These are phyloP conservation scores for Gelatoporia subvermispora DNA, from an alignment of 768 basidiomycete genomes.

Conservation along the genomic window DNA sequence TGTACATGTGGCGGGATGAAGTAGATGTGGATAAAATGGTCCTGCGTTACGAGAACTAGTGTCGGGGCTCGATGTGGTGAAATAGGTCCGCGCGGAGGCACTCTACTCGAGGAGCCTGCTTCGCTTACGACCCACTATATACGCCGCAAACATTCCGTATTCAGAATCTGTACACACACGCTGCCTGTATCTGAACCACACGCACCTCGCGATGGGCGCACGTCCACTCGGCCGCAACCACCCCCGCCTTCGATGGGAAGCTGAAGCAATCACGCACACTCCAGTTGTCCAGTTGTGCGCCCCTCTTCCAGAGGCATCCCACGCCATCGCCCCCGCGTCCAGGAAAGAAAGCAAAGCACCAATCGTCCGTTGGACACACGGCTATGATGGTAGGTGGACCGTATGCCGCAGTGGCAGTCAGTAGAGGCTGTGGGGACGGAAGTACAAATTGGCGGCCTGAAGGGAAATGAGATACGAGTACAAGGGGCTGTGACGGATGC, in stretches of 20 bases:
- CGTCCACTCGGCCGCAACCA: constrained; percentile 62
- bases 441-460: constrained; percentile 63
- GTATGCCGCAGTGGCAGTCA: constrained; percentile 43
- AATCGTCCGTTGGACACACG: constrained; percentile 51
- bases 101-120: constrained; percentile 44
- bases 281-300: constrained; percentile 59
- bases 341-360: constrained; percentile 76
- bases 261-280: constrained; percentile 51
- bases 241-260: constrained; percentile 46
- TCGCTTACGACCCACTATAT: constrained; percentile 49
- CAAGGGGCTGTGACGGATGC: constrained; percentile 54
- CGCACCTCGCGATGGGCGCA: constrained; percentile 55
- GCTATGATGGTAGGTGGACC: constrained; percentile 60
- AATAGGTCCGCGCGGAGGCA: constrained; percentile 54
- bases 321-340: constrained; percentile 50
- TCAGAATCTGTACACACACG: background rate
- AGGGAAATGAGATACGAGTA: constrained; percentile 64
- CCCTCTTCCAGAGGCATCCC: constrained; percentile 63
- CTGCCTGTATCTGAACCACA: background rate
- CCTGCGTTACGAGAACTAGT: constrained; percentile 61
- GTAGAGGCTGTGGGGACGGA: constrained; percentile 46
- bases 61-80: constrained; percentile 50
- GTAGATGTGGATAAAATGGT: constrained; percentile 50
- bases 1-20: constrained; percentile 43
- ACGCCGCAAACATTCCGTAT: background rate